phyloP scores from a whole-genome alignment of 2,329 filamentous ascomycete genomes.

The Paraconiothyrium brasiliense region DNA sequence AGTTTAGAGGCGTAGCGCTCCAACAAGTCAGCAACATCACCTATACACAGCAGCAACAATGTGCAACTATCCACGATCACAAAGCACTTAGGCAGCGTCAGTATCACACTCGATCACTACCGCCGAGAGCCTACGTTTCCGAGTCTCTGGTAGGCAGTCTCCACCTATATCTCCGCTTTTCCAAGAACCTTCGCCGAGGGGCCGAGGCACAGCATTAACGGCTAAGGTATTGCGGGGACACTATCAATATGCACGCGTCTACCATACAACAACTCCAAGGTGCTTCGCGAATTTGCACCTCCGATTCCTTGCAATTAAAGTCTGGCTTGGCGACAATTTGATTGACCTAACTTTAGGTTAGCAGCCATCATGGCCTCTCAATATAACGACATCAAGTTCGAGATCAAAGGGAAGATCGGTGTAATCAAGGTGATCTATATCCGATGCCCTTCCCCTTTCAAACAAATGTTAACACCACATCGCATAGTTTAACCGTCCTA shows the following conservation, averaged over 20 bases:
- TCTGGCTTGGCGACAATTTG: neutral
- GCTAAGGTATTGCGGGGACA: constrained; percentile 5
- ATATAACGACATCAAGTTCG: constrained; percentile 56
- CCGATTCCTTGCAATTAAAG: neutral
- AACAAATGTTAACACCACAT: neutral
- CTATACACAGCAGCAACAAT: neutral
- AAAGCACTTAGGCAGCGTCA: neutral
- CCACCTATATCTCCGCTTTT: neutral
- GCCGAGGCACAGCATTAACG: constrained; percentile 9
- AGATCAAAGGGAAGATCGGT: constrained; percentile 56
- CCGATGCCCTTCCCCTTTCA: neutral
- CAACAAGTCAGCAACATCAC: neutral
- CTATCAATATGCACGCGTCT: neutral
- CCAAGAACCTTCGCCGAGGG: neutral
- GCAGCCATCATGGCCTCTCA: constrained; percentile 33
- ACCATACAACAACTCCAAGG: neutral
- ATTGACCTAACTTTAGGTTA: neutral
- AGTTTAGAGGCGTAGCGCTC: neutral
- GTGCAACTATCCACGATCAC: neutral
- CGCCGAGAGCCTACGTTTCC: neutral
- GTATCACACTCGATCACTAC: neutral
- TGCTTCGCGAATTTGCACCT: neutral
- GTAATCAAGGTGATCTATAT: constrained; percentile 54
- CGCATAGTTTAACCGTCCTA: constrained; percentile 58
- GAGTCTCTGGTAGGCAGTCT: neutral